Evolutionary conservation across 202 grass and related monocot genomes (phyloP).

Genomic region (Sporobolus alterniflorus): DNA sequence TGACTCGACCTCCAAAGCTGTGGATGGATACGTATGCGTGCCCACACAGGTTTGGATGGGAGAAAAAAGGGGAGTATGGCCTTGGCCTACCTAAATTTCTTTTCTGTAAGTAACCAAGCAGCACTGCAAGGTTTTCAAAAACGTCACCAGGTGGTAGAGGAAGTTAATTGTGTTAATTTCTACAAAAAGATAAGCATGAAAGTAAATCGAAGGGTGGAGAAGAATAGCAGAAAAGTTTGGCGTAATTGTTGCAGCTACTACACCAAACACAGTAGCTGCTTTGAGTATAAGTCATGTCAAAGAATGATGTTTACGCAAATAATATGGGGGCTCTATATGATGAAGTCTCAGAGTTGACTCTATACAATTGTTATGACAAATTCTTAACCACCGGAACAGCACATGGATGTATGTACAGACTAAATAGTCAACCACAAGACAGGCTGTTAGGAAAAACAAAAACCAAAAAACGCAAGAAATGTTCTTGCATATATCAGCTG

Average conservation of each 20-base stretch:
- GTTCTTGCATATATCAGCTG: neutral
- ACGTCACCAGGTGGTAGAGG: too few species aligned
- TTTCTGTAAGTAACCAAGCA: too few species aligned
- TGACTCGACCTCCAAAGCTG: too few species aligned
- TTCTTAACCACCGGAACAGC: conserved; percentile 19
- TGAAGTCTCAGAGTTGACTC: neutral
- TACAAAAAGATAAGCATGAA: too few species aligned
- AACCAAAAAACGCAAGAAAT: neutral
- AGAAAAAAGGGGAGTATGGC: too few species aligned
- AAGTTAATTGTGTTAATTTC: too few species aligned
- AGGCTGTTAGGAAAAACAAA: neutral
- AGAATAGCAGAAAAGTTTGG: conserved; percentile 2
- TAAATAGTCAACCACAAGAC: conserved; percentile 36
- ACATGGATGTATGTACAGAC: conserved; percentile 12
- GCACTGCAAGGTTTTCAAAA: too few species aligned
- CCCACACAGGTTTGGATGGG: too few species aligned
- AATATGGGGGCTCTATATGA: neutral
- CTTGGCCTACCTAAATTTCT: too few species aligned
- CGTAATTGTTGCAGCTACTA: conserved; percentile 40
- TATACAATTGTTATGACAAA: conserved; percentile 6
- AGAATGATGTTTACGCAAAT: neutral
- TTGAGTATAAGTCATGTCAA: conserved; percentile 20
- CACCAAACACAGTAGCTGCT: conserved; percentile 42
- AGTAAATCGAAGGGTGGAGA: too few species aligned
- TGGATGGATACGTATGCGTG: too few species aligned